Conservation (phyloP, 306 rosid species). For the Sicyos edulis region DNA sequence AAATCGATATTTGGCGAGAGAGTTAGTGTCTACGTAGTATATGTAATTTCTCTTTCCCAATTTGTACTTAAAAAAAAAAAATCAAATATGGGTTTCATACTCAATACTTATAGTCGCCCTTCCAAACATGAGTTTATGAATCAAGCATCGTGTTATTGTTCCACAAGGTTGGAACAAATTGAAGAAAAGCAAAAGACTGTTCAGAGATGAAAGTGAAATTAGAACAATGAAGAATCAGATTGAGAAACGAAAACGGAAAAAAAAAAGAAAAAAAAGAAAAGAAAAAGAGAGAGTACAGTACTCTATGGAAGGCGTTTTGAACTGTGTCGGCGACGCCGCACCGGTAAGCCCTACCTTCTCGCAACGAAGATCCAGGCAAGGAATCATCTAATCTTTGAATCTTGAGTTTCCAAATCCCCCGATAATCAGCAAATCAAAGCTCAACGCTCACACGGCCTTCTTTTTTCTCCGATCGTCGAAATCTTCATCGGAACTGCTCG, state of each 20-base stretch:
- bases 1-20: too few species aligned
- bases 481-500: not conserved
- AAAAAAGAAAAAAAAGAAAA: too few species aligned
- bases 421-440: not conserved
- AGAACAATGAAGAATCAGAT: too few species aligned
- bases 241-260: not conserved
- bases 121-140: too few species aligned
- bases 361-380: not conserved
- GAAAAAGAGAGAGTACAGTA: not conserved
- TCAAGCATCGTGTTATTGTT: too few species aligned
- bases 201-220: not conserved
- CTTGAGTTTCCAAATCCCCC: not conserved
- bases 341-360: not conserved
- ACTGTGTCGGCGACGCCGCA: not conserved
- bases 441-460: not conserved
- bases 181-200: too few species aligned
- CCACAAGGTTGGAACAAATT: too few species aligned
- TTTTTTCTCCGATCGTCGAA: constrained; percentile 10
- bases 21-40: too few species aligned
- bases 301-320: not conserved
- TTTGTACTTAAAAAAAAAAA: too few species aligned
- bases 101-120: too few species aligned
- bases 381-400: not conserved
- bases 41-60: too few species aligned
- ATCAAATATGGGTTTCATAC: too few species aligned